These are phyloP conservation scores for Corchorus capsularis DNA, from an alignment of 345 rosid species.

Conservation along the genomic window DNA sequence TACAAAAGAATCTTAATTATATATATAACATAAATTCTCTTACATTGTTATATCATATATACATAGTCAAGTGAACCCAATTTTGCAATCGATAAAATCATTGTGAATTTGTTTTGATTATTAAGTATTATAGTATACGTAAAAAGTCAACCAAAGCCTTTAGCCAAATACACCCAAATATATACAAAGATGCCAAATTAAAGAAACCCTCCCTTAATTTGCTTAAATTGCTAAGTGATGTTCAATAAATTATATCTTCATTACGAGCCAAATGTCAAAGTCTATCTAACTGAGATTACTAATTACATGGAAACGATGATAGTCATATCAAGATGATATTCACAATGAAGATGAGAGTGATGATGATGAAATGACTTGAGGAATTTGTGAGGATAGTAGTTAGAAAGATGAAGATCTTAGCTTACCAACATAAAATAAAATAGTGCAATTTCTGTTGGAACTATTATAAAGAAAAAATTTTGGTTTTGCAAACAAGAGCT, in stretches of 20 bases:
- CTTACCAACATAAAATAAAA: constrained; percentile 4
- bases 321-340: background rate
- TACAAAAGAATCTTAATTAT: too few species aligned
- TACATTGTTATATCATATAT: too few species aligned
- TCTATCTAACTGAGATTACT: background rate
- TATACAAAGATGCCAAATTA: too few species aligned
- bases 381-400: background rate
- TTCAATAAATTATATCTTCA: background rate
- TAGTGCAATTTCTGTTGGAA: constrained; percentile 21
- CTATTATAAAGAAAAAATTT: constrained; percentile 5
- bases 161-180: background rate
- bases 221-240: background rate
- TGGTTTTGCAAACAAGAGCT: constrained; percentile 26
- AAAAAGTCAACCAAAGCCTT: background rate
- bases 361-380: background rate
- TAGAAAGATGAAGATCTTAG: constrained; percentile 9
- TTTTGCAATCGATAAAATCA: background rate
- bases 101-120: background rate
- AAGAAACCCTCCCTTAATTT: background rate
- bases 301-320: background rate
- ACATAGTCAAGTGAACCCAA: background rate
- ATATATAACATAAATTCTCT: too few species aligned
- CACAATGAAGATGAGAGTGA: background rate
- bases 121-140: too few species aligned
- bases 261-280: background rate